Conservation (phyloP, 352 stramenopile genomes). For the Globisporangium iwayamae region DNA sequence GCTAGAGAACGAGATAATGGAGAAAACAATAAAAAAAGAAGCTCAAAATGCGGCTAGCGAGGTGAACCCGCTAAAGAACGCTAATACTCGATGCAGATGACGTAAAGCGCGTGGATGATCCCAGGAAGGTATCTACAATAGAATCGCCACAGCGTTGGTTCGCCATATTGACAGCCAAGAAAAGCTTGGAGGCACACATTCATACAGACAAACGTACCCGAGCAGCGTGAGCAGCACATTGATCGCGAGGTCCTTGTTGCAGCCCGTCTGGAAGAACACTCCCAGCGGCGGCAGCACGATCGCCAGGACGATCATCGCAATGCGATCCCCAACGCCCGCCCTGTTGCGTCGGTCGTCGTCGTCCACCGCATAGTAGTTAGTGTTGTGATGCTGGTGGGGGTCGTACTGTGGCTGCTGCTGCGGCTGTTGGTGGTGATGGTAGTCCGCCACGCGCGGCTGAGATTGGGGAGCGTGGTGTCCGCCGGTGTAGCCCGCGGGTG, state of each 20-base stretch:
- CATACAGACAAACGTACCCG: conserved; percentile 21
- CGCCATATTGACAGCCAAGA: not conserved
- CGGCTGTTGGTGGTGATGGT: not conserved
- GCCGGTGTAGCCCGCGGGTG: not conserved
- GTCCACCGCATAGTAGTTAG: conserved; percentile 10
- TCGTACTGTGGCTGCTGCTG: too few species aligned
- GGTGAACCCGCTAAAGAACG: too few species aligned
- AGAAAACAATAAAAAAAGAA: too few species aligned
- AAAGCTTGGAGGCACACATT: not conserved
- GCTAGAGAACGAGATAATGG: too few species aligned
- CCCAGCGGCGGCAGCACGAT: conserved; percentile 28
- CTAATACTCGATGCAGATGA: too few species aligned
- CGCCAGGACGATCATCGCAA: conserved; percentile 53
- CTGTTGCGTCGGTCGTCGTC: conserved; percentile 10
- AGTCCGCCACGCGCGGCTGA: too few species aligned
- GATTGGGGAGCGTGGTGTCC: not conserved
- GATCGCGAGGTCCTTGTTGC: conserved; percentile 47
- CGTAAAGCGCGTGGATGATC: conserved; percentile 68
- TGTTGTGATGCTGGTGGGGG: not conserved
- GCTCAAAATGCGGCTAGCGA: not conserved
- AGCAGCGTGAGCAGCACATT: conserved; percentile 66
- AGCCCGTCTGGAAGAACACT: conserved; percentile 40
- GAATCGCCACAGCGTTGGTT: not conserved
- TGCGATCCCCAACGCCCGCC: conserved; percentile 37
- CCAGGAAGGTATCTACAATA: conserved; percentile 51